Conservation (phyloP, 129 eudicot genomes). For the carrot (Daucus carota) region DH1_v3.0 NC_030387.2:26851001-26851500, state of each 20-base stretch:
- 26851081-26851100: slow-evolving; percentile 59
- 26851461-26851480: slow-evolving; percentile 42
- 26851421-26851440: slow-evolving; percentile 53
- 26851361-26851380: neutral
- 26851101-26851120: slow-evolving; percentile 54
- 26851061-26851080: slow-evolving; percentile 49
- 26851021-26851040: slow-evolving; percentile 36
- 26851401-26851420: slow-evolving; percentile 46
- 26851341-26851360: neutral
- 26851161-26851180: slow-evolving; percentile 63
- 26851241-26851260: slow-evolving; percentile 35
- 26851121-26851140: slow-evolving; percentile 49
- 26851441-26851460: slow-evolving; percentile 51
- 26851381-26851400: slow-evolving; percentile 40
- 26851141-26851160: slow-evolving; percentile 39
- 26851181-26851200: slow-evolving; percentile 52
- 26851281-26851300: slow-evolving; percentile 40
- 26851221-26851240: slow-evolving; percentile 43
- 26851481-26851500: slow-evolving; percentile 58
- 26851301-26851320: neutral
- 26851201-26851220: slow-evolving; percentile 38
- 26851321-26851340: neutral
- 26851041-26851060: slow-evolving; percentile 35
- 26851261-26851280: slow-evolving; percentile 57
- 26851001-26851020: slow-evolving; percentile 40